phyloP scores from a whole-genome alignment of 805 yeast species.

The Hanseniaspora lindneri region DNA sequence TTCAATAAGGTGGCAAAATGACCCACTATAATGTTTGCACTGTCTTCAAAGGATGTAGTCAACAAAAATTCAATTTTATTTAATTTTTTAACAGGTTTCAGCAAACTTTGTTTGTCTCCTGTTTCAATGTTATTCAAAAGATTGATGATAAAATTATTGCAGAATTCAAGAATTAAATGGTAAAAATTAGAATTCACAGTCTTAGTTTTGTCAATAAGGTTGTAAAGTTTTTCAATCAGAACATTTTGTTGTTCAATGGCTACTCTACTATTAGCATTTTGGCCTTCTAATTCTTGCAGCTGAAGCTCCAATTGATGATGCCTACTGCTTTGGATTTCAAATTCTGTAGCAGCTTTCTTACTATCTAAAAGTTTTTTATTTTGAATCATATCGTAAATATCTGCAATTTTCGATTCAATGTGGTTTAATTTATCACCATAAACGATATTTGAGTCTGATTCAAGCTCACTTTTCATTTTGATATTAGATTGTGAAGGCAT shows the following conservation, averaged over 20 bases:
- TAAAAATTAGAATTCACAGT: not conserved
- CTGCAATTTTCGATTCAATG: not conserved
- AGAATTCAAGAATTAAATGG: not conserved
- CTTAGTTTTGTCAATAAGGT: not conserved
- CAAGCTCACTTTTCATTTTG: not conserved
- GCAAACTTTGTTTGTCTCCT: constrained; percentile 11
- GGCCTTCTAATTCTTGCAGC: not conserved
- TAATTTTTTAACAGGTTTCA: constrained; percentile 2
- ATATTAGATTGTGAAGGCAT: no score
- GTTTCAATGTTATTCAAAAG: not conserved
- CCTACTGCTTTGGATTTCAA: no score
- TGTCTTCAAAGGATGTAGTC: not conserved
- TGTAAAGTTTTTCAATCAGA: not conserved
- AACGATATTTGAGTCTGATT: not conserved
- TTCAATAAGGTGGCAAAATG: not conserved
- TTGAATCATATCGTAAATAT: not conserved
- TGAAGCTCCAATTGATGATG: no score
- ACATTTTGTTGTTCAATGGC: not conserved
- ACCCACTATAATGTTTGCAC: not conserved
- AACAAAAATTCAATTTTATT: not conserved
- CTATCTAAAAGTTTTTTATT: not conserved
- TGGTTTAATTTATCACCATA: not conserved
- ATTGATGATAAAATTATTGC: not conserved
- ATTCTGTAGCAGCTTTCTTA: not conserved
- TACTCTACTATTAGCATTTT: no score